Conservation (phyloP, 176 grass and related monocot species). For the Zoysia japonica region DNA sequence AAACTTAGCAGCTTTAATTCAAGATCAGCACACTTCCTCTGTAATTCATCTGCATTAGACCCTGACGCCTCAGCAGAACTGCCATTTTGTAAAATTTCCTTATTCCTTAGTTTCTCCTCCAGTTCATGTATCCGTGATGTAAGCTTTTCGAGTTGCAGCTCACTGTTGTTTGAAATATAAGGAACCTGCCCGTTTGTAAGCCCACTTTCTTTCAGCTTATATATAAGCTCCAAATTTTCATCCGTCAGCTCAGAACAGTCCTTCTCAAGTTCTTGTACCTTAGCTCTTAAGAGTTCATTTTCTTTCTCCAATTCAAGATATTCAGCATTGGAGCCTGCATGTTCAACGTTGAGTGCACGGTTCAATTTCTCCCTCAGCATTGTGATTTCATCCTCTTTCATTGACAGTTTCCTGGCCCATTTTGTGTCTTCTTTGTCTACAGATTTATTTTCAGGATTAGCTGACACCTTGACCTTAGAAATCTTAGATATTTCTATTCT, state of each 20-base stretch:
- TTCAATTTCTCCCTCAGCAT: slow-evolving; percentile 66
- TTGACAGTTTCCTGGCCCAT: slow-evolving; percentile 49
- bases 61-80: slow-evolving; percentile 37
- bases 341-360: slow-evolving; percentile 43
- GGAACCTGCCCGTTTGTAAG: slow-evolving; percentile 40
- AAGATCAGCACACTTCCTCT: slow-evolving; percentile 75
- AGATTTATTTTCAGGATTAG: slow-evolving; percentile 30
- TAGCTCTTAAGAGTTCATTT: slow-evolving; percentile 69
- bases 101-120: slow-evolving; percentile 51
- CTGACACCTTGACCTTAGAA: slow-evolving; percentile 39
- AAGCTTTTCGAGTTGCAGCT: slow-evolving; percentile 47
- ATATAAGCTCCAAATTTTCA: slow-evolving; percentile 92
- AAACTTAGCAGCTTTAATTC: slow-evolving; percentile 78
- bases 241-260: slow-evolving; percentile 88
- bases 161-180: slow-evolving; percentile 36
- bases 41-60: slow-evolving; percentile 54
- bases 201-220: slow-evolving; percentile 62
- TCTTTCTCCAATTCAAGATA: slow-evolving; percentile 69
- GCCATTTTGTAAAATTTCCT: slow-evolving; percentile 37
- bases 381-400: slow-evolving; percentile 78
- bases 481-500: slow-evolving; percentile 57
- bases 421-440: slow-evolving; percentile 44
- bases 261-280: slow-evolving; percentile 88
- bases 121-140: slow-evolving; percentile 53
- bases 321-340: slow-evolving; percentile 32